These are phyloP conservation scores for Durotheca rogersii DNA, from an alignment of 495 filamentous ascomycete species.

Conservation along the genomic window DNA sequence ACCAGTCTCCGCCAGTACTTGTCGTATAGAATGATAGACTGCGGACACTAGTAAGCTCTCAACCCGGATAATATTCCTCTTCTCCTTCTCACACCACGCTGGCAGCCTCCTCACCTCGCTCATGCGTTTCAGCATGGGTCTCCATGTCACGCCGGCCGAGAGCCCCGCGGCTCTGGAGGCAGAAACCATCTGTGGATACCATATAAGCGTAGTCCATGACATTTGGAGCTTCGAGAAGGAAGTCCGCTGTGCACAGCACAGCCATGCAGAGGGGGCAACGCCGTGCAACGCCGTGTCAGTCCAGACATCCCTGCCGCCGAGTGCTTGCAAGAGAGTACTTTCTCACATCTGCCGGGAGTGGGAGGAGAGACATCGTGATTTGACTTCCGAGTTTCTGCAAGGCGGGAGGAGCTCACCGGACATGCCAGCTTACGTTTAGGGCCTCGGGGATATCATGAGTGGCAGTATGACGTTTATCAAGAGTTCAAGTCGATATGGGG, in stretches of 20 bases:
- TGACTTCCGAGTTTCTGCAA: too few relatives aligned
- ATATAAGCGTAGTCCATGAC: conserved; percentile 46
- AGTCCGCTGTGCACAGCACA: conserved; percentile 14
- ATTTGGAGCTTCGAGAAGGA: conserved; percentile 48
- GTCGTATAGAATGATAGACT: conserved; percentile 38
- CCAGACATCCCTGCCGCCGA: conserved; percentile 21
- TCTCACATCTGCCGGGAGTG: conserved; percentile 39
- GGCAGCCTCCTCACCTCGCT: conserved; percentile 39
- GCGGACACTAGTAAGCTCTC: conserved; percentile 35
- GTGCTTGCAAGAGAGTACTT: conserved; percentile 35
- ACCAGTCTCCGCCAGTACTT: conserved; percentile 34
- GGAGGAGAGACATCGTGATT: conserved; percentile 34
- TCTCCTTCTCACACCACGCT: background rate
- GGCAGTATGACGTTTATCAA: too few relatives aligned
- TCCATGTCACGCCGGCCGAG: conserved; percentile 29
- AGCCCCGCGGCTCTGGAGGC: conserved; percentile 15
- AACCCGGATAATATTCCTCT: background rate
- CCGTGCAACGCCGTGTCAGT: conserved; percentile 32
- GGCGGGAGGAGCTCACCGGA: too few relatives aligned
- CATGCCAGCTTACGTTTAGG: too few relatives aligned
- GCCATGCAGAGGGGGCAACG: conserved; percentile 34
- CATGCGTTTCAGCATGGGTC: conserved; percentile 43
- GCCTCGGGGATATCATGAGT: too few relatives aligned
- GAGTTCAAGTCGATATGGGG: too few relatives aligned
- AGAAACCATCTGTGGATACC: conserved; percentile 38